A percentile compares a stretch with the other conserved stretches of the same genome.
Conservation (phyloP, 1,284 basidiomycete genomes). For the Ceratobasidium sp. region DNA sequence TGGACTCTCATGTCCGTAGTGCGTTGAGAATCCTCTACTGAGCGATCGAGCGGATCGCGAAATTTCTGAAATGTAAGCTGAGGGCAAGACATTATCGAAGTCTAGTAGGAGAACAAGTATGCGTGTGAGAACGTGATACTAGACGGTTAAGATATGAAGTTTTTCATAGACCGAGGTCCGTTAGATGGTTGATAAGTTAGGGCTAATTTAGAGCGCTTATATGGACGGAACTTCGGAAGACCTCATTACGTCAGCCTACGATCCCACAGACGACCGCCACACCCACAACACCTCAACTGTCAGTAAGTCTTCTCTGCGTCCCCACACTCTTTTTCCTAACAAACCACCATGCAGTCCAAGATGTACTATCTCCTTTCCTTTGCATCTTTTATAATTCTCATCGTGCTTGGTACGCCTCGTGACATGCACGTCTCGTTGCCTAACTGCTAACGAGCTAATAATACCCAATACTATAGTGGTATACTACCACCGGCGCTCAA, state of each 20-base stretch:
- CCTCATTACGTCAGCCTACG: constrained; percentile 22
- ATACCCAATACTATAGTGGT: constrained; percentile 64
- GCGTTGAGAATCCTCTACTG: too few relatives aligned
- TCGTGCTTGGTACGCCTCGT: constrained; percentile 11
- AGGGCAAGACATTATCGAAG: too few relatives aligned
- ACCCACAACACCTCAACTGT: background rate
- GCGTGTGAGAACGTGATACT: too few relatives aligned
- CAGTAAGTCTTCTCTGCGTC: background rate
- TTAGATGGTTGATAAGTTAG: too few relatives aligned
- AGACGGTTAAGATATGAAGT: too few relatives aligned
- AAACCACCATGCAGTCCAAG: constrained; percentile 20
- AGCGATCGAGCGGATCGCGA: too few relatives aligned
- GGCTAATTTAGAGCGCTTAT: background rate
- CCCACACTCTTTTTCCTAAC: constrained; percentile 2
- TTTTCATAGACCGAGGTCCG: too few relatives aligned
- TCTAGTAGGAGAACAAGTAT: too few relatives aligned
- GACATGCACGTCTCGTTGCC: background rate
- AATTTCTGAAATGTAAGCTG: too few relatives aligned
- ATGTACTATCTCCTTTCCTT: constrained; percentile 34
- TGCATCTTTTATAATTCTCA: constrained; percentile 12
- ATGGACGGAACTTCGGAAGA: background rate
- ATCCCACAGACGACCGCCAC: constrained; percentile 43
- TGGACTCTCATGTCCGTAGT: too few relatives aligned
- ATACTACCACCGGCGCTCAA: constrained; percentile 78
- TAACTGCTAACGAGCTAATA: background rate